Evolutionary conservation across 148 eudicot genomes (phyloP).

Genomic region (Amaranthus hypochondriacus): DNA sequence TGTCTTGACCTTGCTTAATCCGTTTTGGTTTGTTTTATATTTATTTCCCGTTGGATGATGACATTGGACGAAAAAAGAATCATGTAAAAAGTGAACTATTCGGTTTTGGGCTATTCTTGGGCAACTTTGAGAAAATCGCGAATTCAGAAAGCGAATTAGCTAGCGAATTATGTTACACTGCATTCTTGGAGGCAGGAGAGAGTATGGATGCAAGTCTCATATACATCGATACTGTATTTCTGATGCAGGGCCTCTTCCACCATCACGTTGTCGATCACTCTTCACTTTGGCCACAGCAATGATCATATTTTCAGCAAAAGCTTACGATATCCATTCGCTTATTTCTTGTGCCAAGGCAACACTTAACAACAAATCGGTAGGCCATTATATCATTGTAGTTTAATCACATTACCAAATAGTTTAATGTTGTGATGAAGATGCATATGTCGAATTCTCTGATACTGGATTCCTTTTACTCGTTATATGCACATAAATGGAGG

Average conservation of each 20-base stretch:
- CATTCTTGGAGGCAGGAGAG: background rate
- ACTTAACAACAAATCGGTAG: conserved; percentile 54
- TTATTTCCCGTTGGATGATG: background rate
- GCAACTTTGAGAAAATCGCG: no score
- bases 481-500: conserved; percentile 7
- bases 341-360: conserved; percentile 63
- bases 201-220: background rate
- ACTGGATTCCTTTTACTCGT: background rate
- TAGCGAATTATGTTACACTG: no score
- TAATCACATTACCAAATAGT: background rate
- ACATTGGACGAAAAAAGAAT: background rate
- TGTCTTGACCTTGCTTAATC: background rate
- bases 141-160: no score
- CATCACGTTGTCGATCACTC: conserved; percentile 83
- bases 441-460: background rate
- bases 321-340: conserved; percentile 60
- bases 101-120: no score
- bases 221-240: background rate
- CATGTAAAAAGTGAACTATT: no score
- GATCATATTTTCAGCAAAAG: conserved; percentile 84
- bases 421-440: background rate
- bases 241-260: conserved; percentile 67
- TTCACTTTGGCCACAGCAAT: conserved; percentile 73
- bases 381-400: conserved; percentile 13
- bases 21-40: background rate